phyloP scores from a whole-genome alignment of 2,329 filamentous ascomycete species.

The Phaeoacremonium minimum region DNA sequence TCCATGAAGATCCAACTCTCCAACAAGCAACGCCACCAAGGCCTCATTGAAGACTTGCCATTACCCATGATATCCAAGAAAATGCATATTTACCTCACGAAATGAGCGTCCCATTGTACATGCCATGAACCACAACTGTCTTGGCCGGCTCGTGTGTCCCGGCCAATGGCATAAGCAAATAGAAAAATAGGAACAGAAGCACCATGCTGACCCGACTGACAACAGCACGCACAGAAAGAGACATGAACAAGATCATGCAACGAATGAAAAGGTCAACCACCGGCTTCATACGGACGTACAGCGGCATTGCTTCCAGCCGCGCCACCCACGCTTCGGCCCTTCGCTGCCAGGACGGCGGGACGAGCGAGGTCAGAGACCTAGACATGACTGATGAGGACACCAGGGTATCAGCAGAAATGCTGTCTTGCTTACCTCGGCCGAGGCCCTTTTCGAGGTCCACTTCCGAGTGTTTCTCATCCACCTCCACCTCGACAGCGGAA shows the following conservation, averaged over 20 bases:
- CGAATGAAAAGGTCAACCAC: slow-evolving; percentile 4
- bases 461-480: slow-evolving; percentile 1
- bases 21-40: background rate
- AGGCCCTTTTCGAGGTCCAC: slow-evolving; percentile 11
- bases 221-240: slow-evolving; percentile 9
- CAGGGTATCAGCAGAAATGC: background rate
- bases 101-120: background rate
- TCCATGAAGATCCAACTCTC: background rate
- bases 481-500: slow-evolving; percentile 1
- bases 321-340: slow-evolving; percentile 3
- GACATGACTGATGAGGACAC: background rate
- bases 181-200: slow-evolving; percentile 8
- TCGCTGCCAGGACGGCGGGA: slow-evolving; percentile 3
- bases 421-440: slow-evolving; percentile 4
- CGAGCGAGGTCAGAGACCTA: slow-evolving; percentile 7
- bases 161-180: slow-evolving; percentile 4
- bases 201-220: slow-evolving; percentile 10
- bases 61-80: background rate
- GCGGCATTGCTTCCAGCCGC: slow-evolving; percentile 3
- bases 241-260: slow-evolving; percentile 7
- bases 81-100: background rate
- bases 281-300: slow-evolving; percentile 7
- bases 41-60: background rate
- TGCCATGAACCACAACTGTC: background rate
- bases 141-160: background rate